Evolutionary conservation across 2,329 filamentous ascomycete species (phyloP).

Genomic region (Penicillium psychrosexuale): DNA sequence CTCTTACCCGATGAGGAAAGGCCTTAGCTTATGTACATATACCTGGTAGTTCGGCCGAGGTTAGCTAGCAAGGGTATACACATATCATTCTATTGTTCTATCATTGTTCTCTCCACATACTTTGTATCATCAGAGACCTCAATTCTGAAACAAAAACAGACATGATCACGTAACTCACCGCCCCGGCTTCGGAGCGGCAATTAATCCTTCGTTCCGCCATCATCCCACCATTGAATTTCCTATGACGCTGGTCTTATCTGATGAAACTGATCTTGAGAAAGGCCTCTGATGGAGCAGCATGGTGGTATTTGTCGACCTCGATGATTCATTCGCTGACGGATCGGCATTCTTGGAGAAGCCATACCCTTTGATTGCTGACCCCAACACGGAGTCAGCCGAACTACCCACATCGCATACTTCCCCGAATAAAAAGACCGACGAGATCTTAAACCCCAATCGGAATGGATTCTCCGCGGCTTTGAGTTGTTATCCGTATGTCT

Average conservation of each 20-base stretch:
- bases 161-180: slow-evolving; percentile 1
- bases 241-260: slow-evolving; percentile 18
- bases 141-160: neutral
- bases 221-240: slow-evolving; percentile 18
- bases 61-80: neutral
- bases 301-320: slow-evolving; percentile 50
- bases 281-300: slow-evolving; percentile 36
- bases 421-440: slow-evolving; percentile 6
- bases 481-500: slow-evolving; percentile 49
- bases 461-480: slow-evolving; percentile 44
- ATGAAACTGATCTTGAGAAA: slow-evolving; percentile 20
- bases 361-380: slow-evolving; percentile 15
- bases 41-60: neutral
- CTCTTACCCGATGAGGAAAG: too few relatives aligned
- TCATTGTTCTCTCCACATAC: neutral
- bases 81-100: neutral
- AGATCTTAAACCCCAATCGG: slow-evolving; percentile 18
- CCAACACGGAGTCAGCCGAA: slow-evolving; percentile 11
- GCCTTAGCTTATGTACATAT: too few relatives aligned
- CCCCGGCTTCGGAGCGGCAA: slow-evolving; percentile 5
- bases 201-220: slow-evolving; percentile 17
- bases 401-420: slow-evolving; percentile 11
- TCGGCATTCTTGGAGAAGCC: slow-evolving; percentile 20
- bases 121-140: neutral
- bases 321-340: slow-evolving; percentile 34